Conservation (phyloP, 805 yeast genomes). For the Cyberlindnera amylophila region DNA sequence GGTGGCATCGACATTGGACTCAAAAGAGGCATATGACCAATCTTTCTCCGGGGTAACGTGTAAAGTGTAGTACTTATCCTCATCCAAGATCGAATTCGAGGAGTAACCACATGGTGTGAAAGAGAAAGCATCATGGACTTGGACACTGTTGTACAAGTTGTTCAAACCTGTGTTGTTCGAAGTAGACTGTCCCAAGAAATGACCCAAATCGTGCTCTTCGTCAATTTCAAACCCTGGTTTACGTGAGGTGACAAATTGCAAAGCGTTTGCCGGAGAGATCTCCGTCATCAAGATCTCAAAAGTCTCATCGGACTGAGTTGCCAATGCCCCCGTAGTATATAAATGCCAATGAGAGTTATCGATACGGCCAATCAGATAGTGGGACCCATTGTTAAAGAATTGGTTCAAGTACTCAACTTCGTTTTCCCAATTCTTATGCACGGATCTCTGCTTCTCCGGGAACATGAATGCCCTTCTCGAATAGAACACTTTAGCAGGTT, state of each 20-base stretch:
- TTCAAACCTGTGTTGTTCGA: conserved; percentile 62
- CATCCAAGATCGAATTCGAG: conserved; percentile 71
- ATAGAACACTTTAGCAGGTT: conserved; percentile 72
- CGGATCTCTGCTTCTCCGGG: conserved; percentile 75
- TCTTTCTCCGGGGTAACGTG: conserved; percentile 94
- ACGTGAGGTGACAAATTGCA: conserved; percentile 55
- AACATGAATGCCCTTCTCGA: conserved; percentile 92
- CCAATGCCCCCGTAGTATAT: conserved; percentile 56
- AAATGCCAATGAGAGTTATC: conserved; percentile 89
- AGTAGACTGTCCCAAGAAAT: conserved; percentile 66
- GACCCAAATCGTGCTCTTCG: conserved; percentile 71
- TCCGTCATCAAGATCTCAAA: conserved; percentile 91
- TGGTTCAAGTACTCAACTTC: conserved; percentile 70
- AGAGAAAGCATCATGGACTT: conserved; percentile 80
- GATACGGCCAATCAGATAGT: conserved; percentile 76
- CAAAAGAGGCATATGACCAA: conserved; percentile 96
- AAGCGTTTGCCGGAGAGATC: conserved; percentile 52
- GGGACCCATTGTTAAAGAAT: conserved; percentile 57
- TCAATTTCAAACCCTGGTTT: conserved; percentile 37
- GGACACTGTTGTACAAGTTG: conserved; percentile 45
- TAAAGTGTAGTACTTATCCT: conserved; percentile 69
- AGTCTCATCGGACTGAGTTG: conserved; percentile 52
- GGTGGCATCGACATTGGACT: conserved; percentile 67
- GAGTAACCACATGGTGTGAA: conserved; percentile 95
- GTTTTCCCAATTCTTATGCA: conserved; percentile 81